Conservation (phyloP, 352 stramenopile genomes). For the Plasmopara halstedii region DNA sequence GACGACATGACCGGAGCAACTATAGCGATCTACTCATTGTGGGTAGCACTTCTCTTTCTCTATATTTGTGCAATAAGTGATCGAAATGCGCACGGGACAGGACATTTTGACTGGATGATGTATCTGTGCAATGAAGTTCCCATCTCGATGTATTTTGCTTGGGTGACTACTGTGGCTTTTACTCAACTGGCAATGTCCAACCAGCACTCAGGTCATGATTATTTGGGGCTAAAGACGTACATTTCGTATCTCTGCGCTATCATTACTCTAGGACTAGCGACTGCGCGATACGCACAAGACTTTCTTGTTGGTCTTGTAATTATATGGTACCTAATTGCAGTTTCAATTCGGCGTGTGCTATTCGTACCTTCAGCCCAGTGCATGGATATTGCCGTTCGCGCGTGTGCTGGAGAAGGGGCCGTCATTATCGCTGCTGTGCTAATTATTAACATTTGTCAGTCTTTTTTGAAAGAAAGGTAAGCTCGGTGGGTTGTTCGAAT, state of each 20-base stretch:
- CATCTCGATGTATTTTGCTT: constrained; percentile 72
- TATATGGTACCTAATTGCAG: constrained; percentile 65
- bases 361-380: constrained; percentile 34
- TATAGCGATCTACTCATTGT: constrained; percentile 58
- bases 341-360: constrained; percentile 46
- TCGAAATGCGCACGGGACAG: constrained; percentile 35
- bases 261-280: constrained; percentile 51
- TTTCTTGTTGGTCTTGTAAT: constrained; percentile 46
- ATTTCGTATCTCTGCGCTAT: constrained; percentile 53
- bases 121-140: constrained; percentile 72
- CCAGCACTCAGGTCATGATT: constrained; percentile 43
- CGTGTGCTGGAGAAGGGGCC: constrained; percentile 52
- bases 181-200: constrained; percentile 61
- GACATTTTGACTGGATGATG: constrained; percentile 48
- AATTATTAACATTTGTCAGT: constrained; percentile 39
- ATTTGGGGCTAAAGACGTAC: constrained; percentile 50
- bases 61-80: constrained; percentile 80
- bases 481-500: constrained; percentile 4
- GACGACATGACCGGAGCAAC: constrained; percentile 48
- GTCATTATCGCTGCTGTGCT: constrained; percentile 50
- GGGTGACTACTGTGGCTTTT: constrained; percentile 63
- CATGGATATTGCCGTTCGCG: constrained; percentile 48
- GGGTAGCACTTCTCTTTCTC: constrained; percentile 62
- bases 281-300: constrained; percentile 56
- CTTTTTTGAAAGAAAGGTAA: constrained; percentile 59